Base-by-base conservation (phyloP, 78 protist species). In the Cavenderia fasciculata region DNA sequence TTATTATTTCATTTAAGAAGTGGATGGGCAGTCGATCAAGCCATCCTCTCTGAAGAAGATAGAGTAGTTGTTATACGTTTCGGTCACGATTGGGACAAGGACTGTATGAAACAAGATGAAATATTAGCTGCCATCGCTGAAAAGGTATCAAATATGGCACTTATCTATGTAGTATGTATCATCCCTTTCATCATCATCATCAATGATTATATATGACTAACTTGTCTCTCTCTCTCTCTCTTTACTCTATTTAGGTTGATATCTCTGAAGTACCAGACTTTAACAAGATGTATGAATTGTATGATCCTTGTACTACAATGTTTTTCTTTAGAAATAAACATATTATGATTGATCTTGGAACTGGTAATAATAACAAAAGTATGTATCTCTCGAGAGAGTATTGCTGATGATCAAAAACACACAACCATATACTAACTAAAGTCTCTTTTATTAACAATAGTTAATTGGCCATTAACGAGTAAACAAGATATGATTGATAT, bases 351-450 rank as follows among this genome's bases (percentile, higher is more conserved):
- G 99, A 98, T 74, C 77, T 97, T 10, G 99, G 99, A 8, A 98
- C 99, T 19, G 99, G 99, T 41, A 98, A 99, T 95, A 98, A 98
- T 94, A 99, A 99, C 97, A 99, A 98, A 94, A 95, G 86, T 79
- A 74, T 18, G 85, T 92, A 61, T 63, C 40, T 34, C 6, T 79
- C 61, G 10, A 34, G 38, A 16, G 11, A 19, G 27, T 33, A 12
- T 33, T 61, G n/a, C 54, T 21, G 8, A 8, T 34, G 7, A 68
- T 21, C 65, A 21, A 46, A 61, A 44, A 46, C 65, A 59, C 21
- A 25, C 65, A 66, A 25, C 6, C 36, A 12, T 5, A 40, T 27
- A 3, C n/a, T 2, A 41, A 23, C 36, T 11, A 66, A 14, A 5
- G 41, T 36, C 49, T 36, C 54, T 49, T 49, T 14, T 18, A 49